phyloP scores from a whole-genome alignment of 2,329 filamentous ascomycete species.

The Aspergillus pseudoterreus region DNA sequence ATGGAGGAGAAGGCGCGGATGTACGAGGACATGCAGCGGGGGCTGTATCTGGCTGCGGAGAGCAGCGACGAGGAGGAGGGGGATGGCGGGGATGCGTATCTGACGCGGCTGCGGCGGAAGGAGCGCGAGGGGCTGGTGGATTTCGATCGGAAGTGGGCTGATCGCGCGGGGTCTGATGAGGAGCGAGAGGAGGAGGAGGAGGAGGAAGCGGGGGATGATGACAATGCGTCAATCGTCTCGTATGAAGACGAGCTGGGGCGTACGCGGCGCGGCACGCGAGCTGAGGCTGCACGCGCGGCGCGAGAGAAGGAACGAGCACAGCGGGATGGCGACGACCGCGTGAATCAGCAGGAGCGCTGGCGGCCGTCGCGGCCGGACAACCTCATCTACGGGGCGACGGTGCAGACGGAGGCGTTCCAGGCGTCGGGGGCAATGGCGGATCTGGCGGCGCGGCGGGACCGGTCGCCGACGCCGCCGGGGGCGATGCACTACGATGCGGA shows the following conservation, averaged over 20 bases:
- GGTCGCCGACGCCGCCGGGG: slow-evolving; percentile 73
- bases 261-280: slow-evolving; percentile 66
- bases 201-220: slow-evolving; percentile 41
- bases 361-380: slow-evolving; percentile 57
- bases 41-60: slow-evolving; percentile 64
- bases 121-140: slow-evolving; percentile 65
- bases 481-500: slow-evolving; percentile 81
- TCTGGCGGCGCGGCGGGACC: slow-evolving; percentile 73
- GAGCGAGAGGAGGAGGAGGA: slow-evolving; percentile 31
- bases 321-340: slow-evolving; percentile 16
- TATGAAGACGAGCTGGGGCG: slow-evolving; percentile 91
- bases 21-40: slow-evolving; percentile 86
- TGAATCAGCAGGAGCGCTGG: slow-evolving; percentile 23
- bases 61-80: slow-evolving; percentile 37
- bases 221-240: slow-evolving; percentile 67
- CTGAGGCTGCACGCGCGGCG: slow-evolving; percentile 63
- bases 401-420: slow-evolving; percentile 80
- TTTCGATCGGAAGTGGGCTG: slow-evolving; percentile 95
- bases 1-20: slow-evolving; percentile 88
- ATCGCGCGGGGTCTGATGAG: slow-evolving; percentile 46
- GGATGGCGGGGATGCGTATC: slow-evolving; percentile 36
- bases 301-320: slow-evolving; percentile 40
- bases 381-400: slow-evolving; percentile 78
- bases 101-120: slow-evolving; percentile 59
- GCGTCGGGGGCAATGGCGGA: slow-evolving; percentile 68